Evolutionary conservation across 768 basidiomycete genomes (phyloP), one percentile per base, ranked within the genome.

Genomic region (Phanerochaete sordida): DNA sequence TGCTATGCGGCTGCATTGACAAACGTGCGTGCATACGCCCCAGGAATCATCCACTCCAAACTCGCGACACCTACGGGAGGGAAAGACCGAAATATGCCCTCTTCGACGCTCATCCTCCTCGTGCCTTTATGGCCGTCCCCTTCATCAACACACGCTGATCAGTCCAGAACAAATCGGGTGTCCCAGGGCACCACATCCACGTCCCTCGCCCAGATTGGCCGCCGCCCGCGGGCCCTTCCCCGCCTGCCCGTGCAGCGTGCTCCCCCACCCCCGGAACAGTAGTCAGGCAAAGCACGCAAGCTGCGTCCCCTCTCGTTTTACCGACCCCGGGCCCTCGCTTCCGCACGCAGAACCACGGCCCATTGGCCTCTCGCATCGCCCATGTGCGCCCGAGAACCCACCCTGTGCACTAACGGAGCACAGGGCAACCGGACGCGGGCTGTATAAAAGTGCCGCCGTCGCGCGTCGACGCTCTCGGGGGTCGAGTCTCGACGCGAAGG

Each of bases 11-110:
- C 47, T 55, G n/a, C 43, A 30, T 51, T 43, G 61, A 62, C 54
- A 59, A 58, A 65, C 64, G 64, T 65, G 64, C 61, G 64, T 62
- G 61, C 64, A 65, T 65, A 16, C 28, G 47, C 48, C 58, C 44
- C 39, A 48, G 37, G 35, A 43, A 43, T 11, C 39, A 43, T 43
- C 39, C 39, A 43, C 39, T 19, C 47, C 21, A 24, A 48, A 24
- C n/a, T n/a, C n/a, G n/a, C 5, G 21, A 28, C 47, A 12, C 24
- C 47, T 26, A 48, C 27, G 47, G 27, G 47, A 43, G 39, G 39
- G 47, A 48, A 48, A 48, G 47, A 26, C 47, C 47, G 23, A 48
- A 26, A 48, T 24, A 28, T 28, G 23, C 47, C 47, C 47, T 24
- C 47, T 24, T 26, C 47, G 47, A 26, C 47, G 47, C 21, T 11